A percentile compares a stretch with the other conserved stretches of the same genome.
These are phyloP conservation scores for Wickerhamiella slavikovae DNA, from an alignment of 805 yeast genomes.

Conservation along the genomic window DNA sequence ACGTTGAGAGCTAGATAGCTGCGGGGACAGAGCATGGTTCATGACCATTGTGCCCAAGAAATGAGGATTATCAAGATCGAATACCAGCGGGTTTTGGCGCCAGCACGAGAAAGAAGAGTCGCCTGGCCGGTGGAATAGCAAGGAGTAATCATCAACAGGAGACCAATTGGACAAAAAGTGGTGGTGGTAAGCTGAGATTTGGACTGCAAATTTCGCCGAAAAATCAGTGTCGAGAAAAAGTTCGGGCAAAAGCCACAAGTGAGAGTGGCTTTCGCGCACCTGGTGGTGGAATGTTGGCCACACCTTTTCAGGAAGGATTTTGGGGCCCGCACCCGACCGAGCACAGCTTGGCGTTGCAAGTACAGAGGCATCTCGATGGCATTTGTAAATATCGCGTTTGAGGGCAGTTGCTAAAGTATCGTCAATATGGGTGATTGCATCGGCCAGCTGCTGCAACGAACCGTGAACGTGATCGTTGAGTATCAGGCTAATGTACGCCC, in stretches of 20 bases:
- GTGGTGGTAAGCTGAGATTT: slow-evolving; percentile 46
- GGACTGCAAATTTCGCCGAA: slow-evolving; percentile 40
- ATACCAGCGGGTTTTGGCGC: slow-evolving; percentile 41
- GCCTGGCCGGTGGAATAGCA: slow-evolving; percentile 33
- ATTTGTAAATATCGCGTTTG: slow-evolving; percentile 29
- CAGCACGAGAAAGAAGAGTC: slow-evolving; percentile 16
- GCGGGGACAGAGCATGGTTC: slow-evolving; percentile 40
- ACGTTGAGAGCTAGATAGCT: slow-evolving; percentile 20
- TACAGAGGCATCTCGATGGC: slow-evolving; percentile 24
- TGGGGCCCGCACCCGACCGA: slow-evolving; percentile 11
- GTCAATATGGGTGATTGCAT: slow-evolving; percentile 25
- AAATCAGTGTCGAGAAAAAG: slow-evolving; percentile 31
- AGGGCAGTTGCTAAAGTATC: slow-evolving; percentile 32
- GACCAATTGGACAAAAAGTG: slow-evolving; percentile 54
- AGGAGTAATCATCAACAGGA: slow-evolving; percentile 56
- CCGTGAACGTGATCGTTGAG: slow-evolving; percentile 42
- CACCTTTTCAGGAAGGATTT: slow-evolving; percentile 1
- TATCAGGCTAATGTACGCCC: slow-evolving; percentile 46
- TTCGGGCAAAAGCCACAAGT: slow-evolving; percentile 17
- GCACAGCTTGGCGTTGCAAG: too few species aligned
- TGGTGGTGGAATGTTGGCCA: slow-evolving; percentile 2
- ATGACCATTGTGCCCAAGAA: slow-evolving; percentile 53
- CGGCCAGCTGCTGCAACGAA: slow-evolving; percentile 32
- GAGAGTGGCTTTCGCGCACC: slow-evolving; percentile 1
- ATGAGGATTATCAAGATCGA: slow-evolving; percentile 53